Evolutionary conservation across 2,329 filamentous ascomycete genomes (phyloP), one percentile per base, ranked within the genome.

Genomic region (Trichoderma gracile): DNA sequence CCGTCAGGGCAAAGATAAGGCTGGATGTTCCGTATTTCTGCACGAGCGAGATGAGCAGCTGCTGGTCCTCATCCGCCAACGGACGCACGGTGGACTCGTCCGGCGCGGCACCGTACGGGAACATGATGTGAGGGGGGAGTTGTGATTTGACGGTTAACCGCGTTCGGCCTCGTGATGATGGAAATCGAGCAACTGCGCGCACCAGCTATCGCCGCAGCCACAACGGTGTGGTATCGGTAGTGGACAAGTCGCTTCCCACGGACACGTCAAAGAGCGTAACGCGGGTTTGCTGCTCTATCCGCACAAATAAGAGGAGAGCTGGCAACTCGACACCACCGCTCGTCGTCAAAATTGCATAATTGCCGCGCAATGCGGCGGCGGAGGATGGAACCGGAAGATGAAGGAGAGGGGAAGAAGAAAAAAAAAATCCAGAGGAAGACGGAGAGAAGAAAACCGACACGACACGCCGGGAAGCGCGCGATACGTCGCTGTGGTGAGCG

Each of bases 11-110:
- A 66, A 73, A 77, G n/a, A 75, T 68, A 19, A 78, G 71, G 63
- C 75, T 78, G 1, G 73, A 72, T 33, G 77, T 71, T 42, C 77
- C 77, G 69, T 78, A 78, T 57, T 75, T 75, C 60, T 76, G 76
- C 7, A 76, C 73, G 23, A 78, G 74, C 21, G 71, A 70, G 27
- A 77, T 61, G 30, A 78, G 72, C 23, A 76, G 69, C 50, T 77
- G 76, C 66, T 77, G 77, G 65, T 78, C 77, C 53, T 78, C 77
- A 8, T 78, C 77, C 40, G 73, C 66, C 60, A 78, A 65, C n/a
- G 75, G 72, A 55, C 75, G 74, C 64, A 77, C 70, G 65, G 69
- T 72, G 66, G 71, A 69, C 56, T 78, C 77, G 43, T 78, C 76
- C 3, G 65, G 65, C 57, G 72, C 71, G 50, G 69, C 68, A 55